These are phyloP conservation scores for Prunus mongolica DNA, from an alignment of 306 rosid species.

Conservation along the genomic window DNA sequence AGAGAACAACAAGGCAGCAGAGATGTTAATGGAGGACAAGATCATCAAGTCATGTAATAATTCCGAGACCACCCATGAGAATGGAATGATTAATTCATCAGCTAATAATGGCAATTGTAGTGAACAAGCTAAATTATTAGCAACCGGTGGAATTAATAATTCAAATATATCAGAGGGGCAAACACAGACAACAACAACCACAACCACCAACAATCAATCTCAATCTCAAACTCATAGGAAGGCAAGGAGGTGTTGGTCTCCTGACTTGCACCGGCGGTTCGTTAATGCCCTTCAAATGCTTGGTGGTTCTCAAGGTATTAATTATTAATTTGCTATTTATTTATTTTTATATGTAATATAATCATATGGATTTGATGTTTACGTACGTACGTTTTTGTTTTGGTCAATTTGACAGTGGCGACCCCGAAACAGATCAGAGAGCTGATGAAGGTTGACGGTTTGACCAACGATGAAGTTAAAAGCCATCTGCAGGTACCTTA, in stretches of 20 bases:
- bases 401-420: conserved; percentile 56
- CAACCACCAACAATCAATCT: not conserved
- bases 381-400: not conserved
- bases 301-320: conserved; percentile 91
- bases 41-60: conserved; percentile 1
- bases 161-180: not conserved
- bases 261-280: conserved; percentile 90
- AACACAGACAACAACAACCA: not conserved
- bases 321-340: not conserved
- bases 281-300: conserved; percentile 98
- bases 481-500: conserved; percentile 89
- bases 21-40: conserved; percentile 33
- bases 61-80: not conserved
- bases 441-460: conserved; percentile 99
- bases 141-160: not conserved
- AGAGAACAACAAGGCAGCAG: conserved; percentile 13
- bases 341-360: not conserved
- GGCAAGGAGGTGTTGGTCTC: conserved; percentile 99
- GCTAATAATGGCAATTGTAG: not conserved
- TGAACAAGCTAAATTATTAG: not conserved
- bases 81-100: not conserved
- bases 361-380: not conserved
- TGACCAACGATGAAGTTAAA: conserved; percentile 99
- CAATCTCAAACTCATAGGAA: conserved; percentile 69
- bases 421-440: conserved; percentile 99